Evolutionary conservation across 768 basidiomycete species (phyloP), one percentile per base, ranked within the genome.

Genomic region (Lactarius pseudohatsudake): DNA sequence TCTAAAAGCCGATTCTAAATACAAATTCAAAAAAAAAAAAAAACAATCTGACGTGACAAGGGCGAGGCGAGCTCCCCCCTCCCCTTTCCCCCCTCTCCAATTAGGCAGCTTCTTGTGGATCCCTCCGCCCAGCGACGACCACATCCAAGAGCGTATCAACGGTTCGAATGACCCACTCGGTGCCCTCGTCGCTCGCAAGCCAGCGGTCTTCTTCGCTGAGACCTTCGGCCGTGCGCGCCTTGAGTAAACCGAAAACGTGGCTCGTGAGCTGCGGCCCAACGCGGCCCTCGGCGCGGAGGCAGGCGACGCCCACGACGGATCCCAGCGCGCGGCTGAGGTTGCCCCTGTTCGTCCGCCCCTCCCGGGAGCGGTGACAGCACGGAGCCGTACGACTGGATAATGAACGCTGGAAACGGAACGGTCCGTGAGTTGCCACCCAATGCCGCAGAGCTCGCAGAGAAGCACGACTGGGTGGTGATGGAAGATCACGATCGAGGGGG

Each of bases 191-290:
- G 67, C 84, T 90, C 28, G 90, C 81, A 47, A 96, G 83, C 88
- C 89, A 96, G 65, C 78, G 81, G 75, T 93, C 92, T 76, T 90
- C 91, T 71, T 84, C 82, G 70, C 78, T 86, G 70, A 85, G 80
- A 41, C 82, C 81, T 61, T 84, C 82, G 56, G 80, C 79, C 57
- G 83, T 73, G 63, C 89, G 88, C 26, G 92, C 91, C 77, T 95
- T 96, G 74, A 94, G 86, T 71, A 96, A 83, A 15, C 94, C 94
- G 76, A 92, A 94, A 58, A 91, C 88, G 75, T 96, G 94, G 75
- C 92, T 94, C 13, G 80, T 88, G 65, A 96, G 81, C 76, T 96
- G 94, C 8, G 94, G 92, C 28, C 86, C 92, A 68, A 96, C 94
- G 56, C 89, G 81, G 34, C 85, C 87, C 73, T 95, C 92, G 34